Conservation (phyloP, 23 red algal species). For the Gracilaria domingensis region DNA sequence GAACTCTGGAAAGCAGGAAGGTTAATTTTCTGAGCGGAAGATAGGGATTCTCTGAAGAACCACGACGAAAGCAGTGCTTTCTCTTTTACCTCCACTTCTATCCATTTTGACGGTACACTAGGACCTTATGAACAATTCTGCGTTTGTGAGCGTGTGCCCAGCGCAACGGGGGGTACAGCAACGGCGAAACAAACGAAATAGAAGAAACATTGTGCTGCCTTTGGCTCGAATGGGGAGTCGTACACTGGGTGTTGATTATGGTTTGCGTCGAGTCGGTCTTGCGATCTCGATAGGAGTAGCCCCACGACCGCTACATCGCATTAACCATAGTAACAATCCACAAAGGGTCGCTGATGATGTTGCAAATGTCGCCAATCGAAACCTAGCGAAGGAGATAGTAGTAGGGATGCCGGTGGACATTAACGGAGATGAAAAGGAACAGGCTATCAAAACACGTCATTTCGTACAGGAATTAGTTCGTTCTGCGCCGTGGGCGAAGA, state of each 20-base stretch:
- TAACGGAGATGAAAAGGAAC: constrained; percentile 37
- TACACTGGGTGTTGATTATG: constrained; percentile 74
- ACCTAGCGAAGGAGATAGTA: constrained; percentile 40
- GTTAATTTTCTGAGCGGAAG: no score
- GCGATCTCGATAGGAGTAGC: constrained; percentile 55
- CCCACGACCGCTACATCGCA: constrained; percentile 55
- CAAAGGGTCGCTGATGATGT: constrained; percentile 30
- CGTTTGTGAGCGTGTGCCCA: background rate
- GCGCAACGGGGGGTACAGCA: background rate
- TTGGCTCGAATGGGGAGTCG: constrained; percentile 40
- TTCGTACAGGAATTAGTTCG: constrained; percentile 51
- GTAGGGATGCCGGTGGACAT: constrained; percentile 57
- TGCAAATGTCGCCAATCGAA: constrained; percentile 19
- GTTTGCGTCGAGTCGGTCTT: constrained; percentile 68
- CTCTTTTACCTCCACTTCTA: no score
- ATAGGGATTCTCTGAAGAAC: no score
- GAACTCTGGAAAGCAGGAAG: no score
- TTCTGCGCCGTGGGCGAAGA: constrained; percentile 55
- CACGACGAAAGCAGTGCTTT: no score
- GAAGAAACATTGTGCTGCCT: background rate
- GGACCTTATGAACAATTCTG: background rate
- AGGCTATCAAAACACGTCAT: constrained; percentile 35
- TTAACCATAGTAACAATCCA: constrained; percentile 41
- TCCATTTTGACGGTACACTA: no score
- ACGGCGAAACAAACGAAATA: background rate